Evolutionary conservation across 768 basidiomycete species (phyloP), one percentile per base, ranked within the genome.

Genomic region (Galerina sulciceps): DNA sequence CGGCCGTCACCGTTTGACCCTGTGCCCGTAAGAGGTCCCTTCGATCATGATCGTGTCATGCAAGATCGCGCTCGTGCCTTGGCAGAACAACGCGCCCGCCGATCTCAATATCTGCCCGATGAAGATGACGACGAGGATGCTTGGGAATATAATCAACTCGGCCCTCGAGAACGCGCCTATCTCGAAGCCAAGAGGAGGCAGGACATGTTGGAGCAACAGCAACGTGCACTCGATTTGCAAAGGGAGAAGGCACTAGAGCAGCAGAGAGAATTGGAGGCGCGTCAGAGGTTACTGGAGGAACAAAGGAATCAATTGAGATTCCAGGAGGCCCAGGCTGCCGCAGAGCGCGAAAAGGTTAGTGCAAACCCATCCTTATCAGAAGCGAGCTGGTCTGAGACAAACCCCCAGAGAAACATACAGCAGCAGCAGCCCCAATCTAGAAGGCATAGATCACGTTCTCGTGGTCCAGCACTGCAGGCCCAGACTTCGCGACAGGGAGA

Each of bases 81-180:
- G 15, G 76, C 74, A 6, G 73, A 73, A 18, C 71, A 69, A 37
- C 76, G 75, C 18, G 67, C 71, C 1, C 73, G 75, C 17, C 70
- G 75, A 38, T 71, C 75, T 10, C 71, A 74, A 51, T 81, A 78
- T 56, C 73, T 81, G 26, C 80, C 79, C 5, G 72, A 76, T 14
- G 79, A 79, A 46, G 71, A 69, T 41, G 71, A 72, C 43, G 69
- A 70, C 20, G 73, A 74, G 11, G 69, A 76, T 26, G 74, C 74
- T 23, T 67, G 65, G 35, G 65, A 66, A 14, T 67, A 69, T 41
- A 63, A 61, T 49, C 65, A 65, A 40, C 61, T 70, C 26, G 59
- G 62, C 14, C 75, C 73, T 2, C 72, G 69, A 11, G 73, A 78
- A 50, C 63, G 71, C 11, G 65, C 71, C 4, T 73, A 75, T 34